phyloP scores from a whole-genome alignment of 805 yeast genomes.

The Starmerella geochares region DNA sequence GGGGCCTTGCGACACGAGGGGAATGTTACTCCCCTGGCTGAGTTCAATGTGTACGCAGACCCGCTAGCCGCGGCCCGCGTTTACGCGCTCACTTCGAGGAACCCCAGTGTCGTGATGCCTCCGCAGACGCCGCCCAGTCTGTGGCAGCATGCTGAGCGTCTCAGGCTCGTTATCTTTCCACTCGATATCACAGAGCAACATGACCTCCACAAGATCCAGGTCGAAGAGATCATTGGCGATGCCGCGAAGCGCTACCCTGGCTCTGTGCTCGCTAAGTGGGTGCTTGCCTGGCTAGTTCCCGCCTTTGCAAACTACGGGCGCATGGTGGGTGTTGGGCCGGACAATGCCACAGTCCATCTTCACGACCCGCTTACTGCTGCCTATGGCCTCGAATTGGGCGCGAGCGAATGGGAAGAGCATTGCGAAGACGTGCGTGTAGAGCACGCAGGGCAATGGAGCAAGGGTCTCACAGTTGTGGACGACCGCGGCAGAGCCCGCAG shows the following conservation, averaged over 20 bases:
- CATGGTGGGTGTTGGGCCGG: constrained; percentile 24
- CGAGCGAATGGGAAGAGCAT: constrained; percentile 21
- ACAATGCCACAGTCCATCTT: constrained; percentile 24
- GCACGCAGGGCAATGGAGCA: constrained; percentile 33
- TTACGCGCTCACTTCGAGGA: constrained; percentile 29
- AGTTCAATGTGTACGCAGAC: constrained; percentile 37
- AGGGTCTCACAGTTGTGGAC: constrained; percentile 33
- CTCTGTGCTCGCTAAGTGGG: constrained; percentile 33
- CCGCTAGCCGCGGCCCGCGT: constrained; percentile 35
- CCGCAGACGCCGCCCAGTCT: constrained; percentile 21
- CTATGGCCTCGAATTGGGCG: constrained; percentile 27
- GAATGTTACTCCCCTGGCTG: constrained; percentile 36
- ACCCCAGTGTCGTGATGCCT: constrained; percentile 30
- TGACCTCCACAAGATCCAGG: constrained; percentile 23
- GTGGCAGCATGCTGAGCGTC: constrained; percentile 21
- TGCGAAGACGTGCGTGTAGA: constrained; percentile 34
- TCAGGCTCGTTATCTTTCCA: constrained; percentile 32
- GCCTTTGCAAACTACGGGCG: constrained; percentile 23
- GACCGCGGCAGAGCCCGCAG: constrained; percentile 28
- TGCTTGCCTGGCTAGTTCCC: constrained; percentile 29
- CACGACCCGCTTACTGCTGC: constrained; percentile 37
- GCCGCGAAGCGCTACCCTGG: constrained; percentile 14
- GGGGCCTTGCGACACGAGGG: constrained; percentile 33
- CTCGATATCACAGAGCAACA: constrained; percentile 34
- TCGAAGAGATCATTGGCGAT: constrained; percentile 20